Evolutionary conservation across 2,329 filamentous ascomycete species (phyloP).

Genomic region (Hysterium pulicare): DNA sequence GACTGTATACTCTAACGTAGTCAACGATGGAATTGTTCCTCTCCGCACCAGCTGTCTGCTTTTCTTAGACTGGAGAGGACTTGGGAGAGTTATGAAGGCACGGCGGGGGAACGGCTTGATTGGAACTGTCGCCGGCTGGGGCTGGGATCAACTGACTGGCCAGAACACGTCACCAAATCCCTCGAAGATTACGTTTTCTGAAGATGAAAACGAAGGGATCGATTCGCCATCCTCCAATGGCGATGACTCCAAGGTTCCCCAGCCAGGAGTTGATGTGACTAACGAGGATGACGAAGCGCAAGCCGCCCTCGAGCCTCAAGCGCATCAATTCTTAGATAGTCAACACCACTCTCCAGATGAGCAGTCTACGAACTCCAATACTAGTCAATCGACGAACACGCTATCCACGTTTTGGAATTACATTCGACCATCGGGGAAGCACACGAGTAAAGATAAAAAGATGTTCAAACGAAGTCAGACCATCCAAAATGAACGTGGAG

Average conservation of each 20-base stretch:
- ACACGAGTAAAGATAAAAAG: constrained; percentile 66
- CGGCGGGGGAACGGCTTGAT: constrained; percentile 87
- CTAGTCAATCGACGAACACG: constrained; percentile 34
- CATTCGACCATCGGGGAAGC: constrained; percentile 63
- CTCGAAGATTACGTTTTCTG: constrained; percentile 31
- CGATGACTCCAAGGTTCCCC: constrained; percentile 59
- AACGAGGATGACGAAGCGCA: constrained; percentile 61
- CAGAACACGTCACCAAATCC: constrained; percentile 61
- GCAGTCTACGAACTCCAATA: constrained; percentile 15
- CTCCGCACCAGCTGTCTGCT: constrained; percentile 92
- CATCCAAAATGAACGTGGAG: constrained; percentile 42
- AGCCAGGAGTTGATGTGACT: constrained; percentile 64
- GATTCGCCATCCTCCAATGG: constrained; percentile 32
- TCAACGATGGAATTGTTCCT: constrained; percentile 96
- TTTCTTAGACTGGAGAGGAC: constrained; percentile 93
- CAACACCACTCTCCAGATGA: constrained; percentile 23
- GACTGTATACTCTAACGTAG: constrained; percentile 93
- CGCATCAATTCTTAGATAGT: constrained; percentile 29
- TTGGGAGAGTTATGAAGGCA: constrained; percentile 91
- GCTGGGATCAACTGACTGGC: constrained; percentile 86
- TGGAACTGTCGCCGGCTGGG: constrained; percentile 88
- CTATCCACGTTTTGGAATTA: constrained; percentile 64
- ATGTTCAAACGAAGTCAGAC: constrained; percentile 67
- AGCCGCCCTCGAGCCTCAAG: constrained; percentile 37
- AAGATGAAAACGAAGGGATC: constrained; percentile 24